phyloP scores from a whole-genome alignment of 257 asterid genomes.

The Rubia yunnanensis region DNA sequence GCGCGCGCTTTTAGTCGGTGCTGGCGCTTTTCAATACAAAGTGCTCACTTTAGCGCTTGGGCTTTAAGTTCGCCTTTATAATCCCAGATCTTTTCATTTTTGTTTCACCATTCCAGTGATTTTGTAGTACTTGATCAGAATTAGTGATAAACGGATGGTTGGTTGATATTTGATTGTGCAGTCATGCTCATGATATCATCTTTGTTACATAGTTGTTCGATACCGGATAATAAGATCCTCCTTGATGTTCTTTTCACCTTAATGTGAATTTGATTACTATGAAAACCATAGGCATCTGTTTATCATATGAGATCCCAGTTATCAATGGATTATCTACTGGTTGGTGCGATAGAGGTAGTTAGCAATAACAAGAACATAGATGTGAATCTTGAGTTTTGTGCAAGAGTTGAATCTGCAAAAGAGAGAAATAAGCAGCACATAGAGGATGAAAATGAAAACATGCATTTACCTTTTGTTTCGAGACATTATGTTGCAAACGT shows the following conservation, averaged over 20 bases:
- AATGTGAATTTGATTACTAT: background rate
- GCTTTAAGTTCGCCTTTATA: too few relatives aligned
- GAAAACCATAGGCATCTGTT: background rate
- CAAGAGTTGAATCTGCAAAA: constrained; percentile 91
- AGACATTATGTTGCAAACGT: constrained; percentile 65
- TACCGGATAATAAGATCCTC: background rate
- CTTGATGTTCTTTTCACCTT: background rate
- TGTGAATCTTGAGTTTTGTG: constrained; percentile 70
- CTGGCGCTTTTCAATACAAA: too few relatives aligned
- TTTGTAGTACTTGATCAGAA: background rate
- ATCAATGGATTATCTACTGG: background rate
- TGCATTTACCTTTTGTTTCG: constrained; percentile 62
- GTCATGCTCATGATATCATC: background rate
- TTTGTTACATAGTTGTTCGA: background rate
- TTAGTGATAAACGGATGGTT: background rate
- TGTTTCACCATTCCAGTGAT: background rate
- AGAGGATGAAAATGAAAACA: constrained; percentile 77
- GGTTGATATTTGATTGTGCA: background rate
- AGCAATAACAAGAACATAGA: constrained; percentile 47
- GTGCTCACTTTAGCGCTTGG: too few relatives aligned
- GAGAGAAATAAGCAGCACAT: constrained; percentile 73
- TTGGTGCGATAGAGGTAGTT: background rate
- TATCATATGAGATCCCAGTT: background rate
- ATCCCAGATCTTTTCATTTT: background rate
- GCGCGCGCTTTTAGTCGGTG: too few relatives aligned